Evolutionary conservation across 768 basidiomycete genomes (phyloP).

Genomic region (Leucosporidium scottii): DNA sequence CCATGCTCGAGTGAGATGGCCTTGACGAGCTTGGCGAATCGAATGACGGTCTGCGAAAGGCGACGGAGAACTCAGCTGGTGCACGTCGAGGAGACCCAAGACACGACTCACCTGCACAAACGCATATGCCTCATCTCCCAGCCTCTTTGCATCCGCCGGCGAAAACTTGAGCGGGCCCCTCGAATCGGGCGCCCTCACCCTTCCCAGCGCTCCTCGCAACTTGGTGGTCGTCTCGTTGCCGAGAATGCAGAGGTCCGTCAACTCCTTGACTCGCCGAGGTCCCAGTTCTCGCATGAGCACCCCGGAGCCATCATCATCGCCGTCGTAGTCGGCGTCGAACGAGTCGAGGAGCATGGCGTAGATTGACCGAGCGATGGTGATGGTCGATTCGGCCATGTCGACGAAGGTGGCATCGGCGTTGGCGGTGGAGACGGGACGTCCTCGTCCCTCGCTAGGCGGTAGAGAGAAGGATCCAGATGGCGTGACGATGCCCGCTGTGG

Average conservation of each 20-base stretch:
- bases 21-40: conserved; percentile 30
- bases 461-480: background rate
- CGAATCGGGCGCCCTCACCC: conserved; percentile 12
- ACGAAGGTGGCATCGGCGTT: conserved; percentile 18
- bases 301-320: background rate
- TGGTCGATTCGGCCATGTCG: conserved; percentile 29
- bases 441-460: background rate
- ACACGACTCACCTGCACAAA: conserved; percentile 25
- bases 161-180: conserved; percentile 16
- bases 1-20: conserved; percentile 23
- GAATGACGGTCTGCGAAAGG: conserved; percentile 27
- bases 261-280: conserved; percentile 15
- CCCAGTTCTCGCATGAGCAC: conserved; percentile 13
- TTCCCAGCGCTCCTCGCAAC: conserved; percentile 16
- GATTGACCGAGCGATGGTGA: conserved; percentile 25
- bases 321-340: conserved; percentile 20
- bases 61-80: background rate
- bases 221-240: conserved; percentile 20
- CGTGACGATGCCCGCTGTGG: background rate
- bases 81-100: background rate
- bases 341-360: conserved; percentile 33
- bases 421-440: background rate
- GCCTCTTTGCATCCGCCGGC: conserved; percentile 8
- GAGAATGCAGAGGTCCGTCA: conserved; percentile 26
- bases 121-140: conserved; percentile 27